Conservation (phyloP, 768 basidiomycete species). For the Suillus bovinus region DNA sequence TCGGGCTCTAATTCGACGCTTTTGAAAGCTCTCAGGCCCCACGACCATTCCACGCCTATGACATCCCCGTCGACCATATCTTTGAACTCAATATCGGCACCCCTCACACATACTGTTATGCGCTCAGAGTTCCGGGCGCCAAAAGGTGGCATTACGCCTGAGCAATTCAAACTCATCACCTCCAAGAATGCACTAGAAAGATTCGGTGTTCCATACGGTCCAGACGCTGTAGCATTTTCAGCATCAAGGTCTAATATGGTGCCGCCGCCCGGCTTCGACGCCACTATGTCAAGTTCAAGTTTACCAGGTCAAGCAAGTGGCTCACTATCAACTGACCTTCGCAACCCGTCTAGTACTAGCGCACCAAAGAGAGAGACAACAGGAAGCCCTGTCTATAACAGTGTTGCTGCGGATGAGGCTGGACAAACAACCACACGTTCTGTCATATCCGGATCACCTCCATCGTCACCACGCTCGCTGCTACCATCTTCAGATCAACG, state of each 20-base stretch:
- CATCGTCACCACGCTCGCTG: not conserved
- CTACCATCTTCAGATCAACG: not conserved
- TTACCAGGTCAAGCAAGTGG: not conserved
- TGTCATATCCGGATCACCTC: not conserved
- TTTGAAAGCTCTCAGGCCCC: constrained; percentile 37
- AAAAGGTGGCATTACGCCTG: constrained; percentile 45
- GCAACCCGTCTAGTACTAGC: not conserved
- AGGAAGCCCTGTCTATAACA: not conserved
- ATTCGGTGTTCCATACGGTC: constrained; percentile 77
- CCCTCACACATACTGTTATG: constrained; percentile 70
- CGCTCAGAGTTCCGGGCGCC: constrained; percentile 72
- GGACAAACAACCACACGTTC: not conserved
- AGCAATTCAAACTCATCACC: constrained; percentile 67
- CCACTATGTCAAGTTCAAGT: not conserved
- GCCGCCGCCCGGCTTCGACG: constrained; percentile 57
- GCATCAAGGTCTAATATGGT: constrained; percentile 44
- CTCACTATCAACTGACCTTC: not conserved
- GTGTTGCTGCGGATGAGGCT: constrained; percentile 2
- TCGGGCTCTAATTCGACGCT: constrained; percentile 36
- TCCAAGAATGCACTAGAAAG: constrained; percentile 63
- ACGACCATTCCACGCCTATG: constrained; percentile 40
- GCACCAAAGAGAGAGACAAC: not conserved
- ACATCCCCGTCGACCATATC: constrained; percentile 72
- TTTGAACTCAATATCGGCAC: constrained; percentile 71
- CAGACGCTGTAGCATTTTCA: constrained; percentile 67